These are phyloP conservation scores for Logfia minima DNA, from an alignment of 129 eudicot genomes.

Conservation along the genomic window DNA sequence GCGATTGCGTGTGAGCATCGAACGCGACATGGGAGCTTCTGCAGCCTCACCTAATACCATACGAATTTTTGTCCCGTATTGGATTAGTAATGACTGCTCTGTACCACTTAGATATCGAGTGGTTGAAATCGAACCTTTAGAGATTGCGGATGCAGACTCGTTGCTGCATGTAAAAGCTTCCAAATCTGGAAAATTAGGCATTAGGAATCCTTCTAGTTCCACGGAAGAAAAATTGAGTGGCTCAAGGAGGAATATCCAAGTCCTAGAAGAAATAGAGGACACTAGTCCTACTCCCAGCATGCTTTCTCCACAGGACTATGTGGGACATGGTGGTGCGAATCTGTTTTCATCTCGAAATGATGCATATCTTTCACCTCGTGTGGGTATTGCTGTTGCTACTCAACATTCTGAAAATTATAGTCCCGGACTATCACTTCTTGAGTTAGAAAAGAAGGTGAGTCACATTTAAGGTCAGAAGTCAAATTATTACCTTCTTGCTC, in stretches of 20 bases:
- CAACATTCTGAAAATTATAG: constrained; percentile 72
- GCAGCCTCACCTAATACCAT: constrained; percentile 80
- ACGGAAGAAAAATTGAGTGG: constrained; percentile 17
- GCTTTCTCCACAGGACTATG: constrained; percentile 97
- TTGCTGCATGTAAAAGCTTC: constrained; percentile 47
- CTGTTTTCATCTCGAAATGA: constrained; percentile 92
- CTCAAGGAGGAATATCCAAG: constrained; percentile 62
- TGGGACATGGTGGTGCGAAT: constrained; percentile 86
- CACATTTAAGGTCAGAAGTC: neutral
- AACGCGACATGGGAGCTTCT: constrained; percentile 92
- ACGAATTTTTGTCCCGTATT: constrained; percentile 90
- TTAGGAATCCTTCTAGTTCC: constrained; percentile 40
- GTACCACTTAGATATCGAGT: constrained; percentile 71
- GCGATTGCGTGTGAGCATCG: constrained; percentile 95
- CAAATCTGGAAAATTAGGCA: constrained; percentile 51
- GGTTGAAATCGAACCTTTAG: constrained; percentile 87
- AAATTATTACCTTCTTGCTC: constrained; percentile 12
- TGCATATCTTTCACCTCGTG: constrained; percentile 81
- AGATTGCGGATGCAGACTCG: constrained; percentile 57
- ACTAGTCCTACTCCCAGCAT: constrained; percentile 85
- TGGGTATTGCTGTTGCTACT: constrained; percentile 85
- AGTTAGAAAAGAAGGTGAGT: constrained; percentile 90
- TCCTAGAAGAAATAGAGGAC: constrained; percentile 88
- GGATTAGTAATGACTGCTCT: constrained; percentile 78
- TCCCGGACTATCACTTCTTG: constrained; percentile 87